Evolutionary conservation across 2,329 filamentous ascomycete genomes (phyloP).

Genomic region (Metarhizium brunneum): DNA sequence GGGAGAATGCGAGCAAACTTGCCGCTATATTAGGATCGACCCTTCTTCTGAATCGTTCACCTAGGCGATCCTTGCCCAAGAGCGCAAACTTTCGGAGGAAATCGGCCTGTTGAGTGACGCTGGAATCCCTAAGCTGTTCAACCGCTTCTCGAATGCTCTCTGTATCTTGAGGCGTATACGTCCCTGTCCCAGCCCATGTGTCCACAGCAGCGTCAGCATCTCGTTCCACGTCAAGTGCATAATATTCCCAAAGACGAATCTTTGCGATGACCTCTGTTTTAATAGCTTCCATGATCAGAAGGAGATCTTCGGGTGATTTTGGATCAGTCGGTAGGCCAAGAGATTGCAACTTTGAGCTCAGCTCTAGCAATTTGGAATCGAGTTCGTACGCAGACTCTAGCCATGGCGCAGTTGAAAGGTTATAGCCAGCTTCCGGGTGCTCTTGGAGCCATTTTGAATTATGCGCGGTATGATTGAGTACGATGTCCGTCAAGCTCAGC

Average conservation of each 20-base stretch:
- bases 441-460: conserved; percentile 92
- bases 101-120: conserved; percentile 42
- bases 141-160: conserved; percentile 24
- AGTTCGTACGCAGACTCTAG: conserved; percentile 54
- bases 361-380: conserved; percentile 56
- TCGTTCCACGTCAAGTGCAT: conserved; percentile 69
- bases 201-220: conserved; percentile 60
- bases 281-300: conserved; percentile 74
- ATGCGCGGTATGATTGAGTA: conserved; percentile 95
- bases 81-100: conserved; percentile 64
- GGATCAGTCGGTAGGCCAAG: conserved; percentile 70
- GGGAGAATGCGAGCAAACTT: conserved; percentile 30
- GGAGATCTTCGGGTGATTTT: conserved; percentile 60
- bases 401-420: conserved; percentile 79
- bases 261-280: conserved; percentile 71
- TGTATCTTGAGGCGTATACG: conserved; percentile 41
- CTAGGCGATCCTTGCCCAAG: conserved; percentile 61
- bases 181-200: conserved; percentile 58
- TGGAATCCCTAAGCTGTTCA: conserved; percentile 36
- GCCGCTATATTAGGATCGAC: conserved; percentile 64
- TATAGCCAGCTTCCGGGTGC: conserved; percentile 94
- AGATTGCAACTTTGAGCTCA: conserved; percentile 64
- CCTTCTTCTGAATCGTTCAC: conserved; percentile 66
- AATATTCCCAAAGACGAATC: conserved; percentile 88
- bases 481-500: conserved; percentile 86